Evolutionary conservation across 2,329 filamentous ascomycete genomes (phyloP), one percentile per base, ranked within the genome.

Genomic region (Cercospora beticola): DNA sequence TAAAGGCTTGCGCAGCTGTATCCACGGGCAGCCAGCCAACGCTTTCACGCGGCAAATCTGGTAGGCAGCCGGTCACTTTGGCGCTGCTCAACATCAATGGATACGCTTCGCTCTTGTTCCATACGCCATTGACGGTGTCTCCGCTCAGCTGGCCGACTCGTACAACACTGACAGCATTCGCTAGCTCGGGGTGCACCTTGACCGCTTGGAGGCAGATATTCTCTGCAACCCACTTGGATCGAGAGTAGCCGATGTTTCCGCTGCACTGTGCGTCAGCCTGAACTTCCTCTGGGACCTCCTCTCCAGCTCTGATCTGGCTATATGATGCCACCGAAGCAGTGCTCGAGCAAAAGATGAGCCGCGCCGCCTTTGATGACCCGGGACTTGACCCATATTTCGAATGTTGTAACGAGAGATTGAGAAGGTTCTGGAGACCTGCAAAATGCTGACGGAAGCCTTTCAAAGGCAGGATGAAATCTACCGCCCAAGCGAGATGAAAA

Each of bases 401-500:
- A 61, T 66, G 77, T 21, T 73, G 76, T 1, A 82, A 74, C 0
- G 82, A 80, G 7, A 87, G 77, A 58, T 81, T 76, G 40, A 88
- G 76, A 0, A 88, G 77, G 69, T 87, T 83, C 9, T 77, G 78
- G 10, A 86, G 77, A 2, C 83, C 80, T 4, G 80, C 78, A 33
- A 89, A 83, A 70, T 85, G 84, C 69, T 86, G 83, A 46, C 81
- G 81, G 59, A 83, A 90, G 68, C 83, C 86, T 46, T 78, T 78
- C 0, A 90, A 79, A 4, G 83, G 82, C 64, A 88, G 80, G 28
- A 83, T 85, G 79, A 90, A 90, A 77, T 90, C 90, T 18, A 90
- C 88, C 1, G 85, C 82, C 88, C 88, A 90, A 21, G 88, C 88
- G 7, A 88, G 82, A 75, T 90, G 88, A 65, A 91, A 83, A 18